Conservation (phyloP, 257 asterid genomes). For the Solanum ossicruentum region DNA sequence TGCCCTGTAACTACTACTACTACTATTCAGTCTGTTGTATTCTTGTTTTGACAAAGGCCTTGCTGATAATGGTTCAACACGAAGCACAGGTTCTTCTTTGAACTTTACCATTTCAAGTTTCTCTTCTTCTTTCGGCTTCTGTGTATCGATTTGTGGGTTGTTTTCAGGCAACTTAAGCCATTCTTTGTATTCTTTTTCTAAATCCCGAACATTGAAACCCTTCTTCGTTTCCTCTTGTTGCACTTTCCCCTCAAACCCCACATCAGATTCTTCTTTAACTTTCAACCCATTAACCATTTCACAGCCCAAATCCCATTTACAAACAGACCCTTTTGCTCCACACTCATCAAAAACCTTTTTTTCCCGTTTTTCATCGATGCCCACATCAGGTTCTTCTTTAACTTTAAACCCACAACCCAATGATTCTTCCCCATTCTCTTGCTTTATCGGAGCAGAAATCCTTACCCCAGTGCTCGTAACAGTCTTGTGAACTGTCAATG, state of each 20-base stretch:
- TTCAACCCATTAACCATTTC: not conserved
- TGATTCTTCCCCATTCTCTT: not conserved
- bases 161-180: constrained; percentile 11
- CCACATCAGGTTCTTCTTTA: constrained; percentile 21
- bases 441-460: constrained; percentile 20
- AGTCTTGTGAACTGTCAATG: constrained; percentile 21
- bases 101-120: not conserved
- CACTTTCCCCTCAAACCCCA: not conserved
- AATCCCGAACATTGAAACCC: not conserved
- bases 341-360: not conserved
- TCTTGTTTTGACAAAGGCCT: constrained; percentile 29
- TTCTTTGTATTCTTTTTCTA: not conserved
- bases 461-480: constrained; percentile 46
- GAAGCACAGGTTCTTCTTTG: constrained; percentile 17
- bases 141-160: not conserved
- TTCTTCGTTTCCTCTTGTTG: not conserved
- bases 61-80: constrained; percentile 35
- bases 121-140: not conserved
- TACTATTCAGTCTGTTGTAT: not conserved
- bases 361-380: not conserved
- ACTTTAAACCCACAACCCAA: constrained; percentile 5
- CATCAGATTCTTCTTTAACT: constrained; percentile 24
- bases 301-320: not conserved
- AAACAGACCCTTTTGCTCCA: not conserved
- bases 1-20: not conserved